Evolutionary conservation across 108 stramenopile species (phyloP), one percentile per base, ranked within the genome.

Genomic region (Nannochloropsis granulata): DNA sequence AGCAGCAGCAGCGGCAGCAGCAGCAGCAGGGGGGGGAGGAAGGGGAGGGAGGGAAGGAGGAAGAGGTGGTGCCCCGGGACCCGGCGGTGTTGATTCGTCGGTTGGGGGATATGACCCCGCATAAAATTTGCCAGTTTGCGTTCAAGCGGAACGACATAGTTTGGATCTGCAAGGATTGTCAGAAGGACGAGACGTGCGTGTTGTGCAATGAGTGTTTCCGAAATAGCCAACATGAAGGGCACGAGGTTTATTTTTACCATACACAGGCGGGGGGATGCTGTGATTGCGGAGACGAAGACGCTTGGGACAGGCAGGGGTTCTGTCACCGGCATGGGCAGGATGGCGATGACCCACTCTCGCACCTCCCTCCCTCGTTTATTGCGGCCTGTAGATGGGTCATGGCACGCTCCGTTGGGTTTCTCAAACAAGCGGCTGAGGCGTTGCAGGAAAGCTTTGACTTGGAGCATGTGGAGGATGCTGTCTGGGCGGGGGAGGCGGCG

Each of bases 121-220:
- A 86, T 21, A 79, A 82, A 42, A 83, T 89, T 16, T 97, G 95
- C 87, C 95, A 95, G 86, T 93, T 96, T 85, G 95, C 94, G 24
- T 98, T 98, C 91, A 90, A 87, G 44, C 84, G 86, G 46, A 95
- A 95, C 89, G 98, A 98, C 90, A 97, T 98, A 84, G 98, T 97
- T n/a, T 98, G 98, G 98, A 95, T 95, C 25, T 98, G 98, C 90
- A 93, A 94, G 23, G 94, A 93, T 19, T 98, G 98, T 86, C 96
- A 97, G 86, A 92, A 93, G 23, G 97, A 98, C 88, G 95, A 96
- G 88, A 97, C 96, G 7, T 97, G 98, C 87, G 98, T 98, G 0
- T 88, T 97, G 43, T 98, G 98, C 85, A 95, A 98, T 88, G 91
- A 90, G 24, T 98, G 98, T 83, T 98, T 93, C 86, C 90, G 88